Evolutionary conservation across 2,329 filamentous ascomycete species (phyloP), one percentile per base, ranked within the genome.

Genomic region (Nigrospora osmanthi): DNA sequence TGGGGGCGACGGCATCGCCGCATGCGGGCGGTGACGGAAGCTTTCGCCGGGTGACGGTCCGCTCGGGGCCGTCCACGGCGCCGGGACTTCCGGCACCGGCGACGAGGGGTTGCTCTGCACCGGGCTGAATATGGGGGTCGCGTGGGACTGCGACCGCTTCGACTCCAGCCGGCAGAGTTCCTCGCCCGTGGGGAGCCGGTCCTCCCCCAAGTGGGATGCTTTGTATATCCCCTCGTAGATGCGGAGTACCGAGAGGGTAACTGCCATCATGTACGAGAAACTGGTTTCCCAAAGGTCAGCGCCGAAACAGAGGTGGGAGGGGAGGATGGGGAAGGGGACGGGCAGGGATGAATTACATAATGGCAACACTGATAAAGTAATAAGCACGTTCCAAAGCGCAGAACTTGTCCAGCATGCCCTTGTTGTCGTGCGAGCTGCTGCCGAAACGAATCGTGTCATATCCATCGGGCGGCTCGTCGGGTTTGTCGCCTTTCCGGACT

Each of bases 361-460:
- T 46, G 13, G 46, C 50, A 7, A 60, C 47, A 19, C 53, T 49
- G 28, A 67, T 56, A 43, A 54, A 56, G 44, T 59, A 68, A 41
- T 58, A 66, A 3, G 54, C 54, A 11, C 52, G 56, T 44, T 66
- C 64, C 31, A 63, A 49, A 11, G 52, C 46, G 44, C 62, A 64
- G 37, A 53, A 58, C 15, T 49, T 48, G 42, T 62, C 61, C 17
- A 64, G 49, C 36, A 54, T 45, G 17, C 59, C 61, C 15, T 50
- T 55, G 3, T 52, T 45, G 30, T 52, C 52, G 7, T 36, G 37
- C 11, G 38, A 40, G 14, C 51, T 53, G 19, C 63, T 49, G 41
- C 59, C 61, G 48, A 66, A 67, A 35, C 61, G 44, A 14, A 54
- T 52, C n/a, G 58, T 60, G 28, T 51, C 53, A 45, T 52, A 64